Percentiles rank a stretch among this genome's conserved stretches.
These are phyloP conservation scores for Litchi chinensis DNA, from an alignment of 345 rosid genomes.

Conservation along the genomic window DNA sequence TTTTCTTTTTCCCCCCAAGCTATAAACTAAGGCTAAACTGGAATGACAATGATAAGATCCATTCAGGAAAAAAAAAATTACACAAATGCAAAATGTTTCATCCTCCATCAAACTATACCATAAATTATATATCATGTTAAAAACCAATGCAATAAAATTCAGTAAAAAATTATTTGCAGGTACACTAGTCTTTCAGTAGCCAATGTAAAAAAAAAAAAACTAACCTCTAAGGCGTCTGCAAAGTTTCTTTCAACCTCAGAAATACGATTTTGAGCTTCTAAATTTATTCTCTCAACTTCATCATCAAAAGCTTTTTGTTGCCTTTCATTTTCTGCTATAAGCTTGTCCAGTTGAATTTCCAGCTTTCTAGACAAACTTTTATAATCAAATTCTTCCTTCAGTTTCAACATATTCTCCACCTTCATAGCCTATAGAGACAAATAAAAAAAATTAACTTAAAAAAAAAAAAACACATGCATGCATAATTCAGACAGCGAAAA, in stretches of 20 bases:
- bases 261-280: constrained; percentile 74
- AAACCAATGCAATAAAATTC: not conserved
- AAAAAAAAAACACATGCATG: not conserved
- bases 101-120: not conserved
- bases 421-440: constrained; percentile 83
- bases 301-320: constrained; percentile 86
- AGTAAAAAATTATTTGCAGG: not conserved
- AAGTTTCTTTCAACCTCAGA: constrained; percentile 82
- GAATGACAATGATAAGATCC: not conserved
- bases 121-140: not conserved
- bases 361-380: constrained; percentile 94
- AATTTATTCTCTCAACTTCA: constrained; percentile 79
- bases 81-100: not conserved
- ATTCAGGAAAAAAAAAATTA: too few species aligned
- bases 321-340: constrained; percentile 92
- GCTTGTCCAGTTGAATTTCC: constrained; percentile 87
- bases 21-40: not conserved
- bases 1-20: too few species aligned
- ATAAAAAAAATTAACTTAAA: too few species aligned
- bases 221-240: constrained; percentile 85
- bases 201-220: constrained; percentile 14
- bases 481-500: not conserved
- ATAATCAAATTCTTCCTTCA: constrained; percentile 98
- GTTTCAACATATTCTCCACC: constrained; percentile 98
- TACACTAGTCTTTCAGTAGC: not conserved